A percentile compares a stretch with the other conserved stretches of the same genome.
These are phyloP conservation scores for Podaxis sp. DNA, from an alignment of 768 basidiomycete genomes.

Conservation along the genomic window DNA sequence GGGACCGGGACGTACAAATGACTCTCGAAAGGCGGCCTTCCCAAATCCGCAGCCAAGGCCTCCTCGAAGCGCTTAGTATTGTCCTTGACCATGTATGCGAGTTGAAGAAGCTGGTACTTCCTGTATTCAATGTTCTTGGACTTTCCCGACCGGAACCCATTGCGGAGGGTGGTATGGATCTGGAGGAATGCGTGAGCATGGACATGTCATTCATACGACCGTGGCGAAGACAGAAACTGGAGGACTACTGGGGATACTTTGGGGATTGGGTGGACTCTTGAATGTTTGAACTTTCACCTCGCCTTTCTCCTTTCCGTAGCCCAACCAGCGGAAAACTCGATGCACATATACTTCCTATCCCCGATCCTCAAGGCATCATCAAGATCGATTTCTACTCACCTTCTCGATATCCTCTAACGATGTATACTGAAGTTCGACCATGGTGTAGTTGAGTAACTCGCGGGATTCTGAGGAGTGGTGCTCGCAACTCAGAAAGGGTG, in stretches of 20 bases:
- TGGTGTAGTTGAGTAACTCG: neutral
- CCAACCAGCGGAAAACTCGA: neutral
- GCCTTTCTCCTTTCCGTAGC: neutral
- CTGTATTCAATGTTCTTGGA: conserved; percentile 65
- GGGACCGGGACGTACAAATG: conserved; percentile 37
- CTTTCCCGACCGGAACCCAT: conserved; percentile 66
- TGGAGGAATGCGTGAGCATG: conserved; percentile 23
- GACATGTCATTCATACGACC: neutral
- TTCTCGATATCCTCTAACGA: conserved; percentile 53
- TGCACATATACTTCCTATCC: neutral
- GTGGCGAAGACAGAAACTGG: neutral
- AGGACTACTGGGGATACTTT: neutral
- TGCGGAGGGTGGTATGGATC: conserved; percentile 56
- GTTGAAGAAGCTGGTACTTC: conserved; percentile 73
- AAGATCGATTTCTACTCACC: conserved; percentile 27
- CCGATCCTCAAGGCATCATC: neutral
- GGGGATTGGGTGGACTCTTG: no score
- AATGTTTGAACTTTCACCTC: no score
- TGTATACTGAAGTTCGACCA: conserved; percentile 42
- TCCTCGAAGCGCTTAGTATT: conserved; percentile 61
- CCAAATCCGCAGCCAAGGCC: conserved; percentile 61
- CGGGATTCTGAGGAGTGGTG: neutral
- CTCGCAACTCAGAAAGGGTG: neutral
- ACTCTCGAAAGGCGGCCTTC: conserved; percentile 59
- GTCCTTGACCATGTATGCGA: conserved; percentile 74